Base-by-base conservation (phyloP, 495 filamentous ascomycete genomes). In the Annulohypoxylon stygium region DNA sequence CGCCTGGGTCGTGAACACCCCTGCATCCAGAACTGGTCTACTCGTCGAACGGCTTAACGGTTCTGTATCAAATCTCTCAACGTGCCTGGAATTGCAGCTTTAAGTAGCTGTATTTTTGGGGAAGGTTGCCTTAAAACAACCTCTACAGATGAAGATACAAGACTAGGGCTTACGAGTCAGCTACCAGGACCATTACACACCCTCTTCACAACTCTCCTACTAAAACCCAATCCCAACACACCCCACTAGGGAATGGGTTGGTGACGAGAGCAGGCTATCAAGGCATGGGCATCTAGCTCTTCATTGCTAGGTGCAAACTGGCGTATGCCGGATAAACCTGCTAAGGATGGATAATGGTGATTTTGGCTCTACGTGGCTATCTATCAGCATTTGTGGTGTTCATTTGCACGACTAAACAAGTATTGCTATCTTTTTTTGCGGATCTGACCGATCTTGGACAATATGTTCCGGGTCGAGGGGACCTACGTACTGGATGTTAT, bases 21-120 rank as follows among this genome's bases (percentile, higher is more conserved):
- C 61, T 60, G 39, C 69, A 60, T 30, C 5, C 30, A 25, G 18
- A 23, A 39, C 48, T 33, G 47, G 58, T 54, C 23, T 25, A 53
- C 39, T 30, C 11, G 11, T 37, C 7, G n/a, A n/a, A 8, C 18
- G 18, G 2, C 45, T 14, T 4, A 12, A 18, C 16, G 45, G 30
- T 48, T 63, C 33, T 47, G 14, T 51, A 51, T 25, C 60, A 39
- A 54, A 5, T 54, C 10, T 14, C 20, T 16, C 30, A 23, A 7
- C 3, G 6, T 2, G 4, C 53, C 26, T 12, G 26, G 11, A 34
- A 55, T 34, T 34, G 30, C 48, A 53, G 48, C 23, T 53, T 30
- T 4, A 53, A 1, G 11, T 53, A 8, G 48, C 11, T 53, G 48
- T 53, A 20, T 30, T 53, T 53, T 12, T 30, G 23, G 48, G 23